These are phyloP conservation scores for Plantago ovata DNA, from an alignment of 257 asterid species.

Conservation along the genomic window DNA sequence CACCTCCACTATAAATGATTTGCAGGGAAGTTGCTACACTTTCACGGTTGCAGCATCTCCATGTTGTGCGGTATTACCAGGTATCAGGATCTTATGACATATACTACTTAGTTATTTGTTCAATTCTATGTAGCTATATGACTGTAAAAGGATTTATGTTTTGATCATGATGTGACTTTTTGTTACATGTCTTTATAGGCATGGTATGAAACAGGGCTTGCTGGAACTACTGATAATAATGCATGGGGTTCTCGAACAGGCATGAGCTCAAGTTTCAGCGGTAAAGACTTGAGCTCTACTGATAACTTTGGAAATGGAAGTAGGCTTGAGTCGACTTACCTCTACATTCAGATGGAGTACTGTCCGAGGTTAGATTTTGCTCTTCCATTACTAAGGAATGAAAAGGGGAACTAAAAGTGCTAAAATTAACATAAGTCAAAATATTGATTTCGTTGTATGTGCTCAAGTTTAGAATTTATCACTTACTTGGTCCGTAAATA, in stretches of 20 bases:
- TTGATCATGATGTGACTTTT: slow-evolving; percentile 9
- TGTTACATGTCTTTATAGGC: slow-evolving; percentile 51
- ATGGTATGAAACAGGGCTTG: slow-evolving; percentile 91
- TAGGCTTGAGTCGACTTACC: slow-evolving; percentile 73
- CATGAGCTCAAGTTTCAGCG: slow-evolving; percentile 66
- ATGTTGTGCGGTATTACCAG: slow-evolving; percentile 97
- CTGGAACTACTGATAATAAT: slow-evolving; percentile 46
- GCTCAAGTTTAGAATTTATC: no score
- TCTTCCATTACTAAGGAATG: no score
- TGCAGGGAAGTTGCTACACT: slow-evolving; percentile 94
- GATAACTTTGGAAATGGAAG: slow-evolving; percentile 51
- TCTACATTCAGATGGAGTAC: slow-evolving; percentile 97
- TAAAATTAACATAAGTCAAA: no score
- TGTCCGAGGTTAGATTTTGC: slow-evolving; percentile 72
- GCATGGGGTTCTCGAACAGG: slow-evolving; percentile 60
- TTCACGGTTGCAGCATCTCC: slow-evolving; percentile 94
- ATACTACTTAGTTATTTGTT: slow-evolving; percentile 11
- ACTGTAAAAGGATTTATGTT: slow-evolving; percentile 6
- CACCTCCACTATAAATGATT: slow-evolving; percentile 24
- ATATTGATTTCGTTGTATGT: no score
- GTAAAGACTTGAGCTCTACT: slow-evolving; percentile 51
- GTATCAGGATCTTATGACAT: slow-evolving; percentile 30
- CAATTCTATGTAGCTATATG: slow-evolving; percentile 6
- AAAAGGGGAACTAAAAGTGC: no score
- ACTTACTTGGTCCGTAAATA: no score